Conservation (phyloP, 306 rosid genomes). For the Cicer chorassanicum region DNA sequence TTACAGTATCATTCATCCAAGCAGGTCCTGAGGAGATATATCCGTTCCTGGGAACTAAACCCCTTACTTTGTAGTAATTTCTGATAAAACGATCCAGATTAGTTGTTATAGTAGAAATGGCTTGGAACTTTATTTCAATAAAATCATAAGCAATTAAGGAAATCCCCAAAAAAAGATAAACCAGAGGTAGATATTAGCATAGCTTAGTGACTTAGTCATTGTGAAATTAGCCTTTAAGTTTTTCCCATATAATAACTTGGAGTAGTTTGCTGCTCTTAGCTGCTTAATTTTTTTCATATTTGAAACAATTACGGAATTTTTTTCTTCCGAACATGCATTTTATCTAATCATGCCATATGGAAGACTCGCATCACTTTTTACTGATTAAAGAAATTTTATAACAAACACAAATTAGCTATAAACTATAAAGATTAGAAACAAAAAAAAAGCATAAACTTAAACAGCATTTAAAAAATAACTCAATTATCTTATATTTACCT, state of each 20-base stretch:
- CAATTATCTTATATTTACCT: constrained; percentile 53
- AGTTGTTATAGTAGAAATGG: constrained; percentile 22
- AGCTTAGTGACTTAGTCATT: neutral
- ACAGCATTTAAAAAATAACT: neutral
- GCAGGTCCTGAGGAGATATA: constrained; percentile 51
- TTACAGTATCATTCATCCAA: constrained; percentile 51
- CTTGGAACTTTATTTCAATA: constrained; percentile 31
- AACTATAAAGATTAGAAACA: neutral
- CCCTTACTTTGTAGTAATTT: constrained; percentile 68
- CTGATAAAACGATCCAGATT: constrained; percentile 49
- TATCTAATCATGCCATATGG: constrained; percentile 25
- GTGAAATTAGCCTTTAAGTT: constrained; percentile 15
- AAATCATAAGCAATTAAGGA: constrained; percentile 8
- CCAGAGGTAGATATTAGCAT: neutral
- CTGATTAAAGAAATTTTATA: constrained; percentile 15
- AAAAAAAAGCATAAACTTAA: neutral
- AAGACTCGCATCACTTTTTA: constrained; percentile 10
- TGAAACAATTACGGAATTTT: constrained; percentile 3
- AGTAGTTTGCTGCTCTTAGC: neutral
- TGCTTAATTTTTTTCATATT: constrained; percentile 2
- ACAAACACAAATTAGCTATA: constrained; percentile 9
- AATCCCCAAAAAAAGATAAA: constrained; percentile 15
- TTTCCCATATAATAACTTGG: neutral
- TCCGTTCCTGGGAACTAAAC: constrained; percentile 59
- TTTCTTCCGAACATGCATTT: constrained; percentile 9